Conservation (phyloP, 768 basidiomycete genomes). For the Sporobolomyces pararoseus region DNA sequence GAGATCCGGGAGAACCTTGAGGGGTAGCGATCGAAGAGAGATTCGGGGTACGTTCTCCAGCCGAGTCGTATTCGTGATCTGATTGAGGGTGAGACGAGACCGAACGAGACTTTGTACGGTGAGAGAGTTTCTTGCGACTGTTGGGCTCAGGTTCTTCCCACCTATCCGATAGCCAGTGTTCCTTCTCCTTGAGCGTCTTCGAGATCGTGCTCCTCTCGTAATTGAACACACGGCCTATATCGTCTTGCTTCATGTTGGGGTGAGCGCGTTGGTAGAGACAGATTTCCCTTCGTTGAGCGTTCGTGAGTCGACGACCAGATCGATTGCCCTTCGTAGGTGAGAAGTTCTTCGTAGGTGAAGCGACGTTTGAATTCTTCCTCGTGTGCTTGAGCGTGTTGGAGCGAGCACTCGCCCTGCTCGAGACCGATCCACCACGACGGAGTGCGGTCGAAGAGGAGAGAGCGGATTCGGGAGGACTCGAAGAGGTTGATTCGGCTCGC, state of each 20-base stretch:
- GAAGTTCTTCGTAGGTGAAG: slow-evolving; percentile 16
- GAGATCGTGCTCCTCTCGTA: slow-evolving; percentile 91
- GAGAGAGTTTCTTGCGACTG: neutral
- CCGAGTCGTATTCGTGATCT: slow-evolving; percentile 53
- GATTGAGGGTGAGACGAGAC: slow-evolving; percentile 2
- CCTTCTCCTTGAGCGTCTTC: slow-evolving; percentile 81
- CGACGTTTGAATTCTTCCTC: slow-evolving; percentile 4
- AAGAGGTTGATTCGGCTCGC: slow-evolving; percentile 19
- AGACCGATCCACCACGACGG: slow-evolving; percentile 3
- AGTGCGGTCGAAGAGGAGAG: slow-evolving; percentile 6
- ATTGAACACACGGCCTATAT: slow-evolving; percentile 69
- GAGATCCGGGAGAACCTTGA: slow-evolving; percentile 48
- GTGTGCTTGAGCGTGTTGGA: slow-evolving; percentile 12
- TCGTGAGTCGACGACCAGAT: slow-evolving; percentile 55
- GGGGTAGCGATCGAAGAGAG: neutral
- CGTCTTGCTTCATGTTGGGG: slow-evolving; percentile 72
- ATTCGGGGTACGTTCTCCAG: slow-evolving; percentile 67
- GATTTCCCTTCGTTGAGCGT: slow-evolving; percentile 69
- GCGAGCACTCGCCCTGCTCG: neutral
- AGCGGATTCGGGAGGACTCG: slow-evolving; percentile 9
- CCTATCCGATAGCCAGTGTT: slow-evolving; percentile 67
- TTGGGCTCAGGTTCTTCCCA: slow-evolving; percentile 51
- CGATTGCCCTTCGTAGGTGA: slow-evolving; percentile 36
- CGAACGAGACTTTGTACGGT: neutral
- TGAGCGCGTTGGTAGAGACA: slow-evolving; percentile 64